Evolutionary conservation across 2,329 filamentous ascomycete genomes (phyloP).

Genomic region (Bipolaris sorokiniana): DNA sequence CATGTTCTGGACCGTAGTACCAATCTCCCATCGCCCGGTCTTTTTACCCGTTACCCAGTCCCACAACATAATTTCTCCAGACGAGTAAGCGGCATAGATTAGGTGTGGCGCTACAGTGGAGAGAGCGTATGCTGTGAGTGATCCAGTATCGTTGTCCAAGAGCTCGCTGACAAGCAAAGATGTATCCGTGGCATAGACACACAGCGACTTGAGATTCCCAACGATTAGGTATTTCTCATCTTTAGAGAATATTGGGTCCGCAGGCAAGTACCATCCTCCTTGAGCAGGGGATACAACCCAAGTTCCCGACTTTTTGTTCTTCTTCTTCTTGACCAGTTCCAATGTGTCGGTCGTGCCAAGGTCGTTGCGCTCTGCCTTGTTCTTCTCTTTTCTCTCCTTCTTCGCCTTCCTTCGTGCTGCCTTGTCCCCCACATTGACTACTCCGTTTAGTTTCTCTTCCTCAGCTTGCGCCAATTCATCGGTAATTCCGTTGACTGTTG

Average conservation of each 20-base stretch:
- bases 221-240: slow-evolving; percentile 72
- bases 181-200: slow-evolving; percentile 80
- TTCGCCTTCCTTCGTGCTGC: slow-evolving; percentile 18
- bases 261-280: slow-evolving; percentile 62
- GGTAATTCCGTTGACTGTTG: not conserved
- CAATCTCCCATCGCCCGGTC: slow-evolving; percentile 53
- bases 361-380: slow-evolving; percentile 9
- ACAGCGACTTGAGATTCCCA: slow-evolving; percentile 74
- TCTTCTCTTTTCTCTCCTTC: slow-evolving; percentile 16
- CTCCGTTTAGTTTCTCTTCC: not conserved
- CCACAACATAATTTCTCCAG: slow-evolving; percentile 62
- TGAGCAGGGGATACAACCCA: slow-evolving; percentile 54
- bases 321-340: slow-evolving; percentile 26
- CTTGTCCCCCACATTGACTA: slow-evolving; percentile 14
- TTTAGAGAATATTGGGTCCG: slow-evolving; percentile 63
- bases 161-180: slow-evolving; percentile 81
- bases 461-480: not conserved
- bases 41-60: slow-evolving; percentile 61
- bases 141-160: slow-evolving; percentile 49
- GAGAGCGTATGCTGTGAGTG: slow-evolving; percentile 59
- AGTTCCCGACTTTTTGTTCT: slow-evolving; percentile 23
- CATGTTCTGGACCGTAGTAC: slow-evolving; percentile 45
- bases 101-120: slow-evolving; percentile 59
- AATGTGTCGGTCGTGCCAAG: slow-evolving; percentile 4
- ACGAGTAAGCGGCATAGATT: slow-evolving; percentile 60